Percentiles rank a stretch among this genome's conserved stretches.
Evolutionary conservation across 345 rosid species (phyloP).

Genomic region (Kernera saxatilis): DNA sequence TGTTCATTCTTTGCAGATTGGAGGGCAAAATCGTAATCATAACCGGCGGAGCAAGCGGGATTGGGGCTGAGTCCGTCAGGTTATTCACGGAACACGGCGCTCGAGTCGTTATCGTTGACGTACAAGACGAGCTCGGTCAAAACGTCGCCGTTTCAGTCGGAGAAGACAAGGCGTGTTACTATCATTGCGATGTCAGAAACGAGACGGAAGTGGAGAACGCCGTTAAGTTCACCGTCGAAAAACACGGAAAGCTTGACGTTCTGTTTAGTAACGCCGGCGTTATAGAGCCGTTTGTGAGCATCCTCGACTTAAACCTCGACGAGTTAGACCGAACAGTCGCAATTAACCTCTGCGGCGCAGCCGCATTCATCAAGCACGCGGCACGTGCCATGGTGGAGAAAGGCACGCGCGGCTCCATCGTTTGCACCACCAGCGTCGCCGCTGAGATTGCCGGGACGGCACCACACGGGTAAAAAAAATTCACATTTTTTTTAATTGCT

Average conservation of each 20-base stretch:
- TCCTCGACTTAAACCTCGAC: conserved; percentile 53
- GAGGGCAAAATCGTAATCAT: conserved; percentile 81
- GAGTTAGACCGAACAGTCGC: conserved; percentile 54
- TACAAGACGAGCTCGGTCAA: conserved; percentile 66
- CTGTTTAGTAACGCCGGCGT: conserved; percentile 85
- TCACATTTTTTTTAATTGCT: no score
- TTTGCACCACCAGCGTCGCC: conserved; percentile 70
- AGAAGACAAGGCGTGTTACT: conserved; percentile 41
- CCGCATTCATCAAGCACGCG: conserved; percentile 68
- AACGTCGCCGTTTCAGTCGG: conserved; percentile 41
- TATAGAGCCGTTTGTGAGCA: conserved; percentile 49
- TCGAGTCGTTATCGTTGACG: conserved; percentile 55
- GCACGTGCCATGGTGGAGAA: conserved; percentile 75
- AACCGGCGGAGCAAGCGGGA: conserved; percentile 92
- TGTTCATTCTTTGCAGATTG: conserved; percentile 40
- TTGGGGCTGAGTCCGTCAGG: conserved; percentile 68
- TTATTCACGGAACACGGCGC: conserved; percentile 69
- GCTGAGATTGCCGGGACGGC: conserved; percentile 57
- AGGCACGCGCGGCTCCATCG: conserved; percentile 64
- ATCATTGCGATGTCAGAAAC: conserved; percentile 71
- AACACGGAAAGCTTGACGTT: conserved; percentile 59
- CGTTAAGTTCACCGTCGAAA: conserved; percentile 45
- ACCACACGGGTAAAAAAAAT: conserved; percentile 45
- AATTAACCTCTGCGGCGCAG: conserved; percentile 71
- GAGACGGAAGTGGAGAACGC: conserved; percentile 70